Evolutionary conservation across 2,329 filamentous ascomycete species (phyloP), one percentile per base, ranked within the genome.

Genomic region (Fusarium solani-melongenae): DNA sequence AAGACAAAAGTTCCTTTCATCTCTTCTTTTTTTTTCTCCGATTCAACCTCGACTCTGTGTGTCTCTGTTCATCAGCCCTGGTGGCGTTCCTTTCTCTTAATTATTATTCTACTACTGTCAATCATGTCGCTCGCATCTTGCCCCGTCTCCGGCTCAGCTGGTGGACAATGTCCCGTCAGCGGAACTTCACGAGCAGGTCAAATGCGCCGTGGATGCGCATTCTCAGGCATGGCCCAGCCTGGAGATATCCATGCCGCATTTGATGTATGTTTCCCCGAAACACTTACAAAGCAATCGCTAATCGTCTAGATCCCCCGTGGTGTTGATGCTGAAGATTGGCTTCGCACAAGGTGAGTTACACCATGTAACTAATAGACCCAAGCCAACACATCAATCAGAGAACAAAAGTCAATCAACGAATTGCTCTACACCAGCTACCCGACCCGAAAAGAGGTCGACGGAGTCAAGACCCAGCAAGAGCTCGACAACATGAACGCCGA

Each of bases 351-450:
- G 74, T 72, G 34, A 17, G 27, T 11, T n/a, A 27, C 5, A 9
- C 6, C 1, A 44, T 10, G 15, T 2, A 31, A 41, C 34, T n/a
- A 22, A 29, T 59, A 14, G 27, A 31, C n/a, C 1, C 24, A 39
- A 12, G 22, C 6, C 14, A 17, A 2, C 33, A 31, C 8, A 6
- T 4, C 22, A 51, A 12, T 2, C 6, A 76, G 84, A 62, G 85
- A 87, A 73, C 82, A 83, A 27, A 86, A 84, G 62, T 79, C 82
- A 5, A 87, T 87, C 76, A 87, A 86, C 61, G 84, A 87, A 22
- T 77, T 88, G 5, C 81, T 88, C 15, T 88, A 86, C 66, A 78
- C 81, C 2, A 82, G 85, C 49, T 83, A 83, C 9, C 85, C 86
- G 1, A 81, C 82, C 2, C 80, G 82, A 1, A 76, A 84, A 29